A percentile compares a stretch with the other conserved stretches of the same genome.
Conservation (phyloP, 805 yeast species). For the Pichia rugopelliculosa region DNA sequence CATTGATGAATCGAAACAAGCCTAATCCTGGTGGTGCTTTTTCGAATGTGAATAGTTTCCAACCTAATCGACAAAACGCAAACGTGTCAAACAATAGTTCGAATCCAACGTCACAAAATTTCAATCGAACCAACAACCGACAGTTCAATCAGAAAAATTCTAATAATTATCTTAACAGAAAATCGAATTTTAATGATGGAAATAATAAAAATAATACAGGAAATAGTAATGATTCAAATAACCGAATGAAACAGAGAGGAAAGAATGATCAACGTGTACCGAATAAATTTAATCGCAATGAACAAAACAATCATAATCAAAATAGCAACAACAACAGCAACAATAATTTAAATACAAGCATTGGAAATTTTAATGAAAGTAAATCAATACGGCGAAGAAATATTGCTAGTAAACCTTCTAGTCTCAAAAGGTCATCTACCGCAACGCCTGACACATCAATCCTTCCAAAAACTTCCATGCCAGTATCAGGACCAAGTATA, state of each 20-base stretch:
- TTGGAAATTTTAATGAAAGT: background rate
- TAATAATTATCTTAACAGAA: background rate
- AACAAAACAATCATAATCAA: background rate
- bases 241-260: background rate
- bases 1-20: background rate
- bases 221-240: background rate
- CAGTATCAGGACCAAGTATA: background rate
- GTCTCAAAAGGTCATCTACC: background rate
- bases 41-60: conserved; percentile 16
- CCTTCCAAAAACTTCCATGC: background rate
- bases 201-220: background rate
- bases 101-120: background rate
- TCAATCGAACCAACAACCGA: background rate
- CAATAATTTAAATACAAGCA: background rate
- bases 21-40: conserved; percentile 11
- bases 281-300: background rate
- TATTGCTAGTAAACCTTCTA: background rate
- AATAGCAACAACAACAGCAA: background rate
- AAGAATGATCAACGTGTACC: background rate
- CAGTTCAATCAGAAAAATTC: background rate
- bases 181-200: background rate
- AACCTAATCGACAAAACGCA: conserved; percentile 7
- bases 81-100: background rate
- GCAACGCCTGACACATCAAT: background rate
- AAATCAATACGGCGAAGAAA: background rate